A percentile compares a stretch with the other conserved stretches of the same genome.
These are phyloP conservation scores for Suhomyces anneliseae DNA, from an alignment of 1,139 yeast genomes.

Conservation along the genomic window DNA sequence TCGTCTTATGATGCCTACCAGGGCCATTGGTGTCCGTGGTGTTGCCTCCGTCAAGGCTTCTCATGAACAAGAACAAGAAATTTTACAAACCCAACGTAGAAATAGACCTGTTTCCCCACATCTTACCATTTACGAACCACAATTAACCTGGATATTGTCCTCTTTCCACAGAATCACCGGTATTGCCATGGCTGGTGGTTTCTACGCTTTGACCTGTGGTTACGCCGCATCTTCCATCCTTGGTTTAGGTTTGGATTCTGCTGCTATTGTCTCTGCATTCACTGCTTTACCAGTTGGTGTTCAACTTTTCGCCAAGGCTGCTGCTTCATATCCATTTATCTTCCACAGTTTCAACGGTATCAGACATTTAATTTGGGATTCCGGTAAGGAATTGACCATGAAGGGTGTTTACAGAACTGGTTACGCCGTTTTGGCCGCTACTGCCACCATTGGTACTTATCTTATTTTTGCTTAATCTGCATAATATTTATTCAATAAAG, in stretches of 20 bases:
- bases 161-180: conserved; percentile 87
- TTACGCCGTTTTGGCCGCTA: conserved; percentile 71
- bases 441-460: conserved; percentile 65
- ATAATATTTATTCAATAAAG: conserved; percentile 2
- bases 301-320: conserved; percentile 65
- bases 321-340: conserved; percentile 79
- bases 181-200: conserved; percentile 72
- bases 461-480: conserved; percentile 41
- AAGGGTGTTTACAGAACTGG: conserved; percentile 94
- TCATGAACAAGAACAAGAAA: conserved; percentile 61
- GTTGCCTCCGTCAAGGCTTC: conserved; percentile 61
- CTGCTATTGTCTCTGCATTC: conserved; percentile 56
- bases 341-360: conserved; percentile 85
- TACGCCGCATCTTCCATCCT: conserved; percentile 71
- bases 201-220: conserved; percentile 74
- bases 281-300: conserved; percentile 59
- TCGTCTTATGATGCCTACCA: conserved; percentile 7
- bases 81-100: conserved; percentile 78
- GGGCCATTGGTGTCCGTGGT: conserved; percentile 25
- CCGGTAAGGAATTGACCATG: conserved; percentile 72
- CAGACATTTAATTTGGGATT: conserved; percentile 93
- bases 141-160: conserved; percentile 80
- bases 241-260: conserved; percentile 64
- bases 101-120: conserved; percentile 93
- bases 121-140: conserved; percentile 84